These are phyloP conservation scores for Serendipita sp. DNA, from an alignment of 1,284 basidiomycete genomes.

Conservation along the genomic window DNA sequence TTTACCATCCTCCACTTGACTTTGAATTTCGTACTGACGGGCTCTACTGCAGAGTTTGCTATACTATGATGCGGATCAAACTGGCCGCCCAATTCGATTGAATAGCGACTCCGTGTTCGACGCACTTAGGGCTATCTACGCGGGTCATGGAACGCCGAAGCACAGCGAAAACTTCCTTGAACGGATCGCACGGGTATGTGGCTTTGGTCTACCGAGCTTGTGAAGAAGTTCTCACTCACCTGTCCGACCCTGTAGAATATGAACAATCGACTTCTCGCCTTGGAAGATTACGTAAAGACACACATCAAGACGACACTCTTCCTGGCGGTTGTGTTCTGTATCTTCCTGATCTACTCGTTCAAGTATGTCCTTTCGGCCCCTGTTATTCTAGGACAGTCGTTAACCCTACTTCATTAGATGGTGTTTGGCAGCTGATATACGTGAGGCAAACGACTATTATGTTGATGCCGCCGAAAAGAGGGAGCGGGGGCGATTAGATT, in stretches of 20 bases:
- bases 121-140: conserved; percentile 52
- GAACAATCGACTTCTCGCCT: neutral
- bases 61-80: conserved; percentile 47
- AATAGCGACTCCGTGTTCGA: conserved; percentile 46
- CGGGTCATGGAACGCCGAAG: conserved; percentile 40
- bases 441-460: neutral
- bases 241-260: neutral
- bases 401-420: neutral
- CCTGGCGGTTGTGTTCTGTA: neutral
- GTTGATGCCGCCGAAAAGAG: neutral
- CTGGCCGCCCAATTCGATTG: conserved; percentile 39
- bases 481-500: neutral
- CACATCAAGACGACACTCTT: conserved; percentile 5
- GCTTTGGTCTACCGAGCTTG: neutral
- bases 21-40: neutral
- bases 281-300: neutral
- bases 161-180: conserved; percentile 59
- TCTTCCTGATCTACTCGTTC: neutral
- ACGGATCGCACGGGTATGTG: conserved; percentile 42
- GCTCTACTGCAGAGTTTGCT: conserved; percentile 37
- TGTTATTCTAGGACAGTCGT: too few species aligned
- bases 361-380: neutral
- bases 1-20: too few species aligned
- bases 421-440: neutral
- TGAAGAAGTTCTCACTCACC: neutral